phyloP scores from a whole-genome alignment of 2,329 filamentous ascomycete species.

The Acephala macrosclerotiorum region DNA sequence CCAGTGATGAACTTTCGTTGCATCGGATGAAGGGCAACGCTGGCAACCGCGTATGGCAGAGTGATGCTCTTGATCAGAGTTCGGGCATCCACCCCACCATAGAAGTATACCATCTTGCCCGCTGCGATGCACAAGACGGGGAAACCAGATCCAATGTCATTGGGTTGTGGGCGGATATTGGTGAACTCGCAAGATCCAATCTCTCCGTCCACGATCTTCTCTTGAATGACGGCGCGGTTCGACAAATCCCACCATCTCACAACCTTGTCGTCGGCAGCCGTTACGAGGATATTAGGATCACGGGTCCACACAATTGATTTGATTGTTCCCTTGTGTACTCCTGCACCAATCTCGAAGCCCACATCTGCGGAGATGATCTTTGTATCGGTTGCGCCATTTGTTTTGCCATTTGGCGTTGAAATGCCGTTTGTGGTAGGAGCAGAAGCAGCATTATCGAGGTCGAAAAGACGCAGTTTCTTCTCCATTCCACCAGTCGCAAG shows the following conservation, averaged over 20 bases:
- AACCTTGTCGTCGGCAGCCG: constrained; percentile 88
- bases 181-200: constrained; percentile 94
- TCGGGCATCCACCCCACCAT: constrained; percentile 76
- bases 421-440: constrained; percentile 33
- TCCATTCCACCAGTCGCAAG: constrained; percentile 94
- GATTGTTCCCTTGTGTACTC: constrained; percentile 85
- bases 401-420: constrained; percentile 39
- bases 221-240: constrained; percentile 75
- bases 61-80: constrained; percentile 79
- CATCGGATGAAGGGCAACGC: constrained; percentile 85
- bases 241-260: constrained; percentile 95
- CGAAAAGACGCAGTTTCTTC: constrained; percentile 95
- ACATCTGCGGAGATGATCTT: constrained; percentile 63
- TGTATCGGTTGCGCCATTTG: constrained; percentile 45
- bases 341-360: constrained; percentile 86
- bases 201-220: constrained; percentile 80
- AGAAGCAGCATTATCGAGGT: constrained; percentile 66
- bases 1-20: constrained; percentile 88
- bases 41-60: constrained; percentile 86
- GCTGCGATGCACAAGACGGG: constrained; percentile 88
- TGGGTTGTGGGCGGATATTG: constrained; percentile 65
- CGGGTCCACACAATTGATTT: constrained; percentile 96
- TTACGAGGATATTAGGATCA: constrained; percentile 87
- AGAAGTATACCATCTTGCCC: constrained; percentile 95
- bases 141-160: constrained; percentile 70